These are phyloP conservation scores for Colletotrichum incanum DNA, from an alignment of 2,329 filamentous ascomycete genomes.

Conservation along the genomic window DNA sequence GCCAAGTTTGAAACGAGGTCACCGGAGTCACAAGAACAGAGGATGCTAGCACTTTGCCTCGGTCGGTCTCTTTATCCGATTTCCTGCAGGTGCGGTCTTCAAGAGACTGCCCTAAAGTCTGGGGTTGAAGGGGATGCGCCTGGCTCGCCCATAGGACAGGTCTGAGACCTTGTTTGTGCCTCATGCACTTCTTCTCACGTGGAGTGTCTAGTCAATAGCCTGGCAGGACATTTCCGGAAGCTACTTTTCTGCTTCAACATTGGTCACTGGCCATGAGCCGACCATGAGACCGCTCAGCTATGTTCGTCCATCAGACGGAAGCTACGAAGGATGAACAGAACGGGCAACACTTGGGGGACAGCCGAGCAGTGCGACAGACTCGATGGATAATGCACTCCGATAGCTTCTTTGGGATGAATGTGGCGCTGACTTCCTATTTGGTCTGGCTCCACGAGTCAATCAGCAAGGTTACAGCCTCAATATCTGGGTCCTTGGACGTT, in stretches of 20 bases:
- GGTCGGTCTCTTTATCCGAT: background rate
- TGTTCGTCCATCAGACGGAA: background rate
- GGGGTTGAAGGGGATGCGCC: conserved; percentile 14
- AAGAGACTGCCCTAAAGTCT: conserved; percentile 26
- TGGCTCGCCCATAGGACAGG: background rate
- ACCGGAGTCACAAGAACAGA: no score
- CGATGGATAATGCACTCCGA: background rate
- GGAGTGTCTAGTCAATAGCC: background rate
- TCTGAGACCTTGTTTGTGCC: background rate
- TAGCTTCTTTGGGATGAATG: background rate
- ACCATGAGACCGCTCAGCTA: conserved; percentile 16
- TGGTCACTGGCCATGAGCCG: background rate
- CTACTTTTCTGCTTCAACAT: background rate
- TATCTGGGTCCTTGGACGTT: background rate
- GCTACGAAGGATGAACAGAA: conserved; percentile 2
- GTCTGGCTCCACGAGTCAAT: background rate
- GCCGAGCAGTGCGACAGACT: background rate
- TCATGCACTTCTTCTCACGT: background rate
- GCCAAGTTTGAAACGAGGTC: conserved; percentile 4
- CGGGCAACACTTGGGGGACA: background rate
- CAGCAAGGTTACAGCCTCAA: background rate
- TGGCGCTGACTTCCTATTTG: background rate
- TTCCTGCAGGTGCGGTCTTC: conserved; percentile 2
- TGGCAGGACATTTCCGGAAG: background rate
- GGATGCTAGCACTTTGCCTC: background rate